These are phyloP conservation scores for Filosporella fistucella DNA, from an alignment of 495 filamentous ascomycete genomes.

Conservation along the genomic window DNA sequence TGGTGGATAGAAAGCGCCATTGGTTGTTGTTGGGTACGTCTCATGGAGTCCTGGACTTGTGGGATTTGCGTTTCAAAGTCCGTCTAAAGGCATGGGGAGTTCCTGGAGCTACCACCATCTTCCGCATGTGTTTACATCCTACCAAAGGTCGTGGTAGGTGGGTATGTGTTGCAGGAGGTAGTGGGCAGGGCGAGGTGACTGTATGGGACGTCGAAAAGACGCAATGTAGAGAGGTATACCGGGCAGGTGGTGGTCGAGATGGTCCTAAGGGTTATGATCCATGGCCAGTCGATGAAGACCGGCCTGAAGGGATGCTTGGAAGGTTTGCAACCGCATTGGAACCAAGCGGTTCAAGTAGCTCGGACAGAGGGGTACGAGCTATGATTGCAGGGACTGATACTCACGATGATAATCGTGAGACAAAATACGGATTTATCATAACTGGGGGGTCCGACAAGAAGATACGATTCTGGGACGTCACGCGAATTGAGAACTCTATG, in stretches of 20 bases:
- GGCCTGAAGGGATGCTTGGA: conserved; percentile 80
- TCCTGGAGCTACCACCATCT: conserved; percentile 74
- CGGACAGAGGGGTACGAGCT: conserved; percentile 55
- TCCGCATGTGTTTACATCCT: conserved; percentile 74
- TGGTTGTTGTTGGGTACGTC: conserved; percentile 92
- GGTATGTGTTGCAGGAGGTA: conserved; percentile 85
- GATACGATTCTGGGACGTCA: conserved; percentile 88
- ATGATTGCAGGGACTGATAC: conserved; percentile 49
- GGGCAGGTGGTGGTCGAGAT: conserved; percentile 48
- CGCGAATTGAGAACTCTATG: conserved; percentile 63
- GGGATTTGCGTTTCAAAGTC: conserved; percentile 92
- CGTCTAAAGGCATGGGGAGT: conserved; percentile 87
- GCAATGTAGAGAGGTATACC: conserved; percentile 85
- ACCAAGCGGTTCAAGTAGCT: conserved; percentile 39
- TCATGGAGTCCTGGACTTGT: conserved; percentile 88
- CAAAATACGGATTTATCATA: conserved; percentile 66
- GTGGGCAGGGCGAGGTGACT: conserved; percentile 85
- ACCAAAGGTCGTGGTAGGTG: conserved; percentile 69
- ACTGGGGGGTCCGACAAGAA: conserved; percentile 87
- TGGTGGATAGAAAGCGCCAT: conserved; percentile 73
- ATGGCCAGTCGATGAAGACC: conserved; percentile 87
- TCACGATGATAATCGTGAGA: conserved; percentile 53
- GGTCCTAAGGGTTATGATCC: conserved; percentile 70
- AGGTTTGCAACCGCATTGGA: conserved; percentile 76
- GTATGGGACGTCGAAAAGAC: conserved; percentile 95